Evolutionary conservation across 768 basidiomycete species (phyloP).

Genomic region (Boletus vermiculosoides): DNA sequence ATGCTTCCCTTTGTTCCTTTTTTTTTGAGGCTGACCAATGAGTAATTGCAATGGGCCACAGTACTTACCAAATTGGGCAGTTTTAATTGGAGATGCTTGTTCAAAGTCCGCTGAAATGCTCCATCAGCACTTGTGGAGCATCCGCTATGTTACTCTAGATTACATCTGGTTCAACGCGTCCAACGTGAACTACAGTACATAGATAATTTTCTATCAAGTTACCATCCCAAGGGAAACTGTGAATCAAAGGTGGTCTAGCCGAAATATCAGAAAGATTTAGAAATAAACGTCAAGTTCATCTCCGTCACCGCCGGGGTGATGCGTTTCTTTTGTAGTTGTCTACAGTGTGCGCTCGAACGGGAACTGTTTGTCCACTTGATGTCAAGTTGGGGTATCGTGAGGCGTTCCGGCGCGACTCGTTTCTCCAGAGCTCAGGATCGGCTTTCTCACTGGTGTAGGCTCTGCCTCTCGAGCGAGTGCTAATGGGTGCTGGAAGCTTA

Average conservation of each 20-base stretch:
- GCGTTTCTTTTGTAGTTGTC: slow-evolving; percentile 42
- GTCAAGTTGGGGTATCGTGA: slow-evolving; percentile 22
- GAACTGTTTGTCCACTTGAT: slow-evolving; percentile 21
- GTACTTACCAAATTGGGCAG: neutral
- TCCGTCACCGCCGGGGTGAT: slow-evolving; percentile 44
- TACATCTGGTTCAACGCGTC: slow-evolving; percentile 10
- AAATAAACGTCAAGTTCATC: slow-evolving; percentile 8
- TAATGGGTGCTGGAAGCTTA: slow-evolving; percentile 45
- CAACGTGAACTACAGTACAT: slow-evolving; percentile 19
- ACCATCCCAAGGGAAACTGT: slow-evolving; percentile 5
- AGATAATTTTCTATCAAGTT: slow-evolving; percentile 7
- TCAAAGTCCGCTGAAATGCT: no score
- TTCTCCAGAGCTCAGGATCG: slow-evolving; percentile 22
- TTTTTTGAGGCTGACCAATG: no score
- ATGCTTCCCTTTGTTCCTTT: no score
- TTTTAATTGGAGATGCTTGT: neutral
- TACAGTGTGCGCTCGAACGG: slow-evolving; percentile 28
- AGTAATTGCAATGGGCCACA: no score
- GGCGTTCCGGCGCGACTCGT: slow-evolving; percentile 19
- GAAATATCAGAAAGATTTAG: slow-evolving; percentile 3
- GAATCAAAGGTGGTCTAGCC: slow-evolving; percentile 13
- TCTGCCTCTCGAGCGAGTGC: slow-evolving; percentile 37
- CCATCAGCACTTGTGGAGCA: no score
- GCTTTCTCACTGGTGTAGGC: slow-evolving; percentile 30
- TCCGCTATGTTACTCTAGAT: slow-evolving; percentile 7